Percentiles rank a stretch among this genome's conserved stretches.
phyloP scores from a whole-genome alignment of 371 early-diverging fungal species.

The Entomophthora muscae region DNA sequence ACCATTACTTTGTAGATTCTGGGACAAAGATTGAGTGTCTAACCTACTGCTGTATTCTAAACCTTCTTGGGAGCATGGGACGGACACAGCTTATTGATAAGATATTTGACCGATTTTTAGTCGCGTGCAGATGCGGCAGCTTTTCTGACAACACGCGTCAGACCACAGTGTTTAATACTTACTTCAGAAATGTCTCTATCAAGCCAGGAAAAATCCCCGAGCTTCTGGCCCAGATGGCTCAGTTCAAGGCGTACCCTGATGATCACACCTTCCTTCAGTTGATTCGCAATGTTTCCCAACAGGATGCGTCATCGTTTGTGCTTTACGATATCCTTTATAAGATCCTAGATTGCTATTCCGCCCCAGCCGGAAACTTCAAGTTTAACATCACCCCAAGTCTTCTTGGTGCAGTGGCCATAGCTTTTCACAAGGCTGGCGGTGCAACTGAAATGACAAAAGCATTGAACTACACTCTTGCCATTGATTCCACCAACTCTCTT shows the following conservation, averaged over 20 bases:
- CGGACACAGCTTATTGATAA: background rate
- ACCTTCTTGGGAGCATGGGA: background rate
- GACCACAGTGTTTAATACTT: background rate
- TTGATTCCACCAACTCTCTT: background rate
- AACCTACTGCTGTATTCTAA: background rate
- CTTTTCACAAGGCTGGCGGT: background rate
- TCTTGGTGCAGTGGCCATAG: background rate
- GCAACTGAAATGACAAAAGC: background rate
- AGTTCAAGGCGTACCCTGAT: background rate
- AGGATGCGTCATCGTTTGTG: background rate
- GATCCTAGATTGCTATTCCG: background rate
- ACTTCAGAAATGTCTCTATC: background rate
- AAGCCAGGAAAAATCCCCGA: background rate
- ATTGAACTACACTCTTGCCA: background rate
- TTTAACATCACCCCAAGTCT: background rate
- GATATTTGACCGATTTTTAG: background rate
- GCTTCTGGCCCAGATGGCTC: background rate
- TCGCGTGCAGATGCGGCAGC: background rate
- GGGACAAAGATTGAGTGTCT: background rate
- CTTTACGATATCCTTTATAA: background rate
- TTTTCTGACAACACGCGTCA: background rate
- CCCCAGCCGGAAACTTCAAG: too few relatives aligned
- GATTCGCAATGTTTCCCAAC: background rate
- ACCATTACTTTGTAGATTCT: background rate
- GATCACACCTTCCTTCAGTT: background rate